Evolutionary conservation across 306 rosid species (phyloP).

Genomic region (Prunus mume): DNA sequence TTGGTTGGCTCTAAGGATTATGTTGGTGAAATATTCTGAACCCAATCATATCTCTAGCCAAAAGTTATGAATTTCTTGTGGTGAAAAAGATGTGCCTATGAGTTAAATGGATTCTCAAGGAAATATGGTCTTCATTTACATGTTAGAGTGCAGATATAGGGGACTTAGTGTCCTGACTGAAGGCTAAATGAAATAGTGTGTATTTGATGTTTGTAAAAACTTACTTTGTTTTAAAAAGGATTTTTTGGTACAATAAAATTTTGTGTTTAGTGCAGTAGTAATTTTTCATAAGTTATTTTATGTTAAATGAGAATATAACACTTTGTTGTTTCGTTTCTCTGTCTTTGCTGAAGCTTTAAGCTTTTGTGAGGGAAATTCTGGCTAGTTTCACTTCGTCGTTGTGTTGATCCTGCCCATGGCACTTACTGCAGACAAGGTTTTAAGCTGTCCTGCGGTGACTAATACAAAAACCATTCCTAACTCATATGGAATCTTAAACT

Average conservation of each 20-base stretch:
- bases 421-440: constrained; percentile 58
- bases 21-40: background rate
- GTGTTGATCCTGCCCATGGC: constrained; percentile 53
- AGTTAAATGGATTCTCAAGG: background rate
- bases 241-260: constrained; percentile 8
- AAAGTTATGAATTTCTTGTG: background rate
- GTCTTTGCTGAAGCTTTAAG: constrained; percentile 27
- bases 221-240: background rate
- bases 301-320: constrained; percentile 10
- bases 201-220: background rate
- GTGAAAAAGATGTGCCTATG: background rate
- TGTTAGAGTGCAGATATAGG: background rate
- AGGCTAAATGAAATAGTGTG: background rate
- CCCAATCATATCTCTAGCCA: background rate
- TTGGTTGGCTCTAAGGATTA: background rate
- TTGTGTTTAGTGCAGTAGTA: constrained; percentile 1
- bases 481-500: constrained; percentile 38
- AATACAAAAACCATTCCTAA: constrained; percentile 41
- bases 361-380: constrained; percentile 33
- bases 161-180: background rate
- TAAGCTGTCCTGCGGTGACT: constrained; percentile 54
- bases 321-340: constrained; percentile 24
- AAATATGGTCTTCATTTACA: background rate
- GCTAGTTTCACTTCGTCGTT: constrained; percentile 29
- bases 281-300: background rate